Percentiles rank a stretch among this genome's conserved stretches.
Conservation (phyloP, 1,284 basidiomycete genomes). For the Trichosporon inkin region DNA sequence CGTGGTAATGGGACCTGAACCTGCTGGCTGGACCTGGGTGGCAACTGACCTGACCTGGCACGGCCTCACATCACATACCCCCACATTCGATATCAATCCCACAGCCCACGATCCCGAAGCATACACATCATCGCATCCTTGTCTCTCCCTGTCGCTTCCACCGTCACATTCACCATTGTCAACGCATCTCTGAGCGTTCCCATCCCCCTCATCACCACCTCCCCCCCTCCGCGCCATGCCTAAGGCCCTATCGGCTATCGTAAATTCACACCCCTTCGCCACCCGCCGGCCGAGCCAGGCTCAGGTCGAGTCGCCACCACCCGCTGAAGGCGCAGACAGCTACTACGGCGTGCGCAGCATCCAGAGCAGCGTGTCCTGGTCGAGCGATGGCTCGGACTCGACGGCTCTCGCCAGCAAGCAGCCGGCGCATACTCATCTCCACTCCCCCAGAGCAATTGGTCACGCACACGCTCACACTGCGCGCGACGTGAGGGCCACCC, state of each 20-base stretch:
- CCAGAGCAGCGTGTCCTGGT: conserved; percentile 20
- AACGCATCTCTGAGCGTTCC: not conserved
- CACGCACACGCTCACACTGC: not conserved
- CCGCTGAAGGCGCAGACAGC: conserved; percentile 25
- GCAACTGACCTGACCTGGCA: not conserved
- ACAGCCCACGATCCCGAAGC: not conserved
- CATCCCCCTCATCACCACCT: not conserved
- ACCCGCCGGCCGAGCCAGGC: conserved; percentile 16
- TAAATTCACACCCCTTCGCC: conserved; percentile 16
- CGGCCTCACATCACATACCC: not conserved
- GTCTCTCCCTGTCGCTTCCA: not conserved
- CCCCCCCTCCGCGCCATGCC: not conserved
- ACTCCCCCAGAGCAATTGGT: not conserved
- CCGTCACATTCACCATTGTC: not conserved
- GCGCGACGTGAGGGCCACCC: not conserved
- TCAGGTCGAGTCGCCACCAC: conserved; percentile 12
- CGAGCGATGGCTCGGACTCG: conserved; percentile 3
- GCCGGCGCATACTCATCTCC: not conserved
- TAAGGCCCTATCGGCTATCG: conserved; percentile 3
- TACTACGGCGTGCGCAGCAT: conserved; percentile 34
- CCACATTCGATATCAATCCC: not conserved
- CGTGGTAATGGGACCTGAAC: not conserved
- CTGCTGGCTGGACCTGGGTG: conserved; percentile 9
- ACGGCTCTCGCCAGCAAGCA: not conserved
- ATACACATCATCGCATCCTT: not conserved